Evolutionary conservation across 2,329 filamentous ascomycete species (phyloP), one percentile per base, ranked within the genome.

Genomic region (Lachnellula cervina): DNA sequence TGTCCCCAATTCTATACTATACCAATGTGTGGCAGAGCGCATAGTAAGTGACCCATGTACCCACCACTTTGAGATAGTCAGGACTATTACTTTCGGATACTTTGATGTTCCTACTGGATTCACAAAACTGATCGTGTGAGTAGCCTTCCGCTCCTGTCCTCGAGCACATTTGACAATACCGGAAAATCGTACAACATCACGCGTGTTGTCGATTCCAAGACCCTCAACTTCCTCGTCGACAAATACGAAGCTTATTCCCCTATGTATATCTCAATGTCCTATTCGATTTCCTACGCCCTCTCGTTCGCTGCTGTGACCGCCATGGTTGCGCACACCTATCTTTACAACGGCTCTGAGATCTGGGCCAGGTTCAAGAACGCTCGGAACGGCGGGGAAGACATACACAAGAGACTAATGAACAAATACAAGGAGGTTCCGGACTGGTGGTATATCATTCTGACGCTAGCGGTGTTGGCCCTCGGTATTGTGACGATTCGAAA

Each of bases 151-250:
- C 88, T 89, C 70, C 87, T 80, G 65, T 86, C 88, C 66, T 82
- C 84, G 1, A 76, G 74, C 54, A 88, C 82, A n/a, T 90, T 89
- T 63, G 87, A 90, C 70, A 90, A 90, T 64, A 88, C 79, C 0
- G 87, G 83, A 2, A 62, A 70, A 0, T 34, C 60, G 0, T 90
- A 90, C 71, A 81, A 90, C 63, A 85, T 86, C 1, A 74, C 76
- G 3, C 77, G 78, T 5, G 80, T 90, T 47, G 71, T 89, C 3
- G 84, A 80, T 1, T 66, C 79, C 0, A 77, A 87, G 1, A 86
- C 80, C 0, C 75, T 90, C 25, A 76, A 89, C 62, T 32, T 32
- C 9, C 28, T 32, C 28, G 76, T 80, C 59, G 74, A 76, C 42
- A 84, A 82, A 4, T 90, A 90, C 69, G 72, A 82, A 62, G 74